Evolutionary conservation across 352 stramenopile genomes (phyloP), one percentile per base, ranked within the genome.

Genomic region (Thraustochytrium sp.): DNA sequence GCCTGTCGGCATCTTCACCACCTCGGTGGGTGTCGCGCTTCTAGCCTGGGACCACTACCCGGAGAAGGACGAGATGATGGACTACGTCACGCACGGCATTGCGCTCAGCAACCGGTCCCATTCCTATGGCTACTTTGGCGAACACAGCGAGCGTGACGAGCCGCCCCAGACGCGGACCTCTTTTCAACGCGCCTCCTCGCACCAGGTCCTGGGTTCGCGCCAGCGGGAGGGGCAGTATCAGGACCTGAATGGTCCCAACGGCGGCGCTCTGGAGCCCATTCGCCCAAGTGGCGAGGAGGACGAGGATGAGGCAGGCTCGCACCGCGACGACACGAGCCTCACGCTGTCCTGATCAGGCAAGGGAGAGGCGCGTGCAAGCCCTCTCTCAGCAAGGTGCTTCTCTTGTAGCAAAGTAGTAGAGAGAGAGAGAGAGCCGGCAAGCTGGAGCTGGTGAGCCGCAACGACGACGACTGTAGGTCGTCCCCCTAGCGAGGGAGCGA

Each of bases 21-120:
- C 68, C 23, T 18, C 48, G 18, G 68, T 80, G n/a, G 68, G 68
- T 23, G 68, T 80, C 13, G 68, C 44, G 11, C 68, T 80, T 23
- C 42, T 80, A 5, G 68, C 68, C 9, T 80, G 34, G 34, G 68
- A 80, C 31, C 68, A 80, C 51, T 21, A 80, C 31, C 68, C 68
- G 16, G 68, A 80, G 53, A 13, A 31, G 16, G 68, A 80, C 44
- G 26, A 75, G 11, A 38, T 75, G 44, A 46, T 51, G 18, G 68
- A 44, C 37, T 64, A 42, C 26, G 8, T 23, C 18, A 13, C 2
- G 0, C 8, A 23, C 13, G 68, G 40, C 18, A 38, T 80, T 0
- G 68, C 68, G 23, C 23, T 80, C 9, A 80, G 3, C 4, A 13
- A 46, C 1, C 68, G 68, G 9, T 23, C 68, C 21, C 68, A 75